Percentiles rank a stretch among this genome's conserved stretches.
Evolutionary conservation across 2,329 filamentous ascomycete species (phyloP).

Genomic region (Ophiobolus disseminans): DNA sequence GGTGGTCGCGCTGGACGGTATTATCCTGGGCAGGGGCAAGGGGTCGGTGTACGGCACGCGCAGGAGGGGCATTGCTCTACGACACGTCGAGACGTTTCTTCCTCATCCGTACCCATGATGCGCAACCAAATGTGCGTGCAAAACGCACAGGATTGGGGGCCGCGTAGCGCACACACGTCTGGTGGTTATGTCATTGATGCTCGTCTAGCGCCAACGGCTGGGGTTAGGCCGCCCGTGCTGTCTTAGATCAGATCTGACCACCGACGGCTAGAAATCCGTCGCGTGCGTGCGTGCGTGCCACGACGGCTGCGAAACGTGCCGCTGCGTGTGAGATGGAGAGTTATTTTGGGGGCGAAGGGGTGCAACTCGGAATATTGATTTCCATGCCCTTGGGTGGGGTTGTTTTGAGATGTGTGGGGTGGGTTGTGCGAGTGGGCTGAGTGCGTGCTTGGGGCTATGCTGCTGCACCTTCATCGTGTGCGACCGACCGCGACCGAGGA

Average conservation of each 20-base stretch:
- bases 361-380: constrained; percentile 1
- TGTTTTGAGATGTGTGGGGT: neutral
- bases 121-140: too few relatives aligned
- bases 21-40: constrained; percentile 75
- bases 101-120: neutral
- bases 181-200: constrained; percentile 9
- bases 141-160: constrained; percentile 2
- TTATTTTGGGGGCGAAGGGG: constrained; percentile 17
- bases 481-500: constrained; percentile 7
- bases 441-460: constrained; percentile 22
- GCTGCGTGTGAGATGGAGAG: constrained; percentile 4
- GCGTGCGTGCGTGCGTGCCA: neutral
- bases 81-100: neutral
- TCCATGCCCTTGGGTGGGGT: neutral
- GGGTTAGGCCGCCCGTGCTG: neutral
- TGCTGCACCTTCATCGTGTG: constrained; percentile 1
- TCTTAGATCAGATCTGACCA: constrained; percentile 6
- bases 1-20: constrained; percentile 75
- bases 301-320: neutral
- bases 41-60: constrained; percentile 91
- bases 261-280: neutral
- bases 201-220: neutral
- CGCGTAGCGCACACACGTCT: neutral
- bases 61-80: constrained; percentile 68
- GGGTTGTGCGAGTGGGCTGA: constrained; percentile 13